A percentile compares a stretch with the other conserved stretches of the same genome.
phyloP scores from a whole-genome alignment of 257 asterid genomes.

The Solanum sejunctum region DNA sequence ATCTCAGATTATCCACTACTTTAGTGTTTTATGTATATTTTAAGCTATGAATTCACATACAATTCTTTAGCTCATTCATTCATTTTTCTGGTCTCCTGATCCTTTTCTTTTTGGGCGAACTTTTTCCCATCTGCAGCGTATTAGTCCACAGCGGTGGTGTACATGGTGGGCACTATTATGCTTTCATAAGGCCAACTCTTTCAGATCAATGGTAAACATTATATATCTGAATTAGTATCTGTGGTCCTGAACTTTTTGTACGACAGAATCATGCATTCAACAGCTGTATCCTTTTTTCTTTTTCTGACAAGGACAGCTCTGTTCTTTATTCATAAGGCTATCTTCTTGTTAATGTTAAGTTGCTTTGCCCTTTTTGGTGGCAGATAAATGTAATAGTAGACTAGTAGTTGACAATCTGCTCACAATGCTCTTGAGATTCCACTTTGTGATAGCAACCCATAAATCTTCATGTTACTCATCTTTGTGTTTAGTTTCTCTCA shows the following conservation, averaged over 20 bases:
- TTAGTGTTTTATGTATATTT: neutral
- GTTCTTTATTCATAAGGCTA: neutral
- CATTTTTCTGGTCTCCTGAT: neutral
- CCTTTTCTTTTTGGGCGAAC: neutral
- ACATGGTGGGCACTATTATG: conserved; percentile 70
- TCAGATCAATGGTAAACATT: conserved; percentile 74
- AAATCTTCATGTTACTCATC: neutral
- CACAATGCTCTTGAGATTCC: neutral
- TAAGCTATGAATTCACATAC: neutral
- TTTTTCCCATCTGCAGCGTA: conserved; percentile 39
- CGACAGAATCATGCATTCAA: neutral
- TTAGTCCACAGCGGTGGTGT: conserved; percentile 97
- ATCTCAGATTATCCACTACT: neutral
- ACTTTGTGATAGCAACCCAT: neutral
- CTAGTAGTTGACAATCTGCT: neutral
- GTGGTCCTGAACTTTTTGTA: neutral
- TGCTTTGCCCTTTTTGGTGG: neutral
- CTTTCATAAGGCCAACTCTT: conserved; percentile 84
- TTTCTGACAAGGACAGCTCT: neutral
- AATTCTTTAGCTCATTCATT: neutral
- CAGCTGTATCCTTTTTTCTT: neutral
- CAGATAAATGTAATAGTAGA: neutral
- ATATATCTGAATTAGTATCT: neutral
- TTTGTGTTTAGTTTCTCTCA: neutral
- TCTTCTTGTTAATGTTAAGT: neutral